These are phyloP conservation scores for Penicilliopsis zonata DNA, from an alignment of 495 filamentous ascomycete species.

Conservation along the genomic window DNA sequence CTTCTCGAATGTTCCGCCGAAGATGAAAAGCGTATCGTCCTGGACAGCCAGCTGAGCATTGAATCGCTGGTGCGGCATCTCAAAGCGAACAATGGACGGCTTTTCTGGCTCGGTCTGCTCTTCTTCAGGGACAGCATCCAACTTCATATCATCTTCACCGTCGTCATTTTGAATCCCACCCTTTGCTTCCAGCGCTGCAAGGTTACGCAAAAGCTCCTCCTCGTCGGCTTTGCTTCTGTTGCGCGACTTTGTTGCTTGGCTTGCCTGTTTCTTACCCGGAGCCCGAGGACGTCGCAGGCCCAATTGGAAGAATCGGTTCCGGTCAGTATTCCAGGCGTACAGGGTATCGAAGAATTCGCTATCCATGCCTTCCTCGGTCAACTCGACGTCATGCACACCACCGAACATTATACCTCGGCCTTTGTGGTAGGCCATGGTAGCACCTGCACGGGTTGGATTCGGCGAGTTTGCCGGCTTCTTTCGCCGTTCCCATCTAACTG, in stretches of 20 bases:
- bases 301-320: slow-evolving; percentile 85
- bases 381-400: slow-evolving; percentile 86
- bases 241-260: slow-evolving; percentile 44
- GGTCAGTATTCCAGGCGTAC: slow-evolving; percentile 85
- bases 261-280: slow-evolving; percentile 44
- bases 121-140: slow-evolving; percentile 16
- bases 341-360: slow-evolving; percentile 89
- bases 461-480: slow-evolving; percentile 89
- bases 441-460: slow-evolving; percentile 69
- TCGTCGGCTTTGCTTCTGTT: slow-evolving; percentile 73
- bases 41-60: slow-evolving; percentile 84
- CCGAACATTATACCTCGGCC: slow-evolving; percentile 89
- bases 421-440: slow-evolving; percentile 86
- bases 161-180: slow-evolving; percentile 39
- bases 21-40: slow-evolving; percentile 83
- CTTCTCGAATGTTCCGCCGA: slow-evolving; percentile 90
- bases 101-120: slow-evolving; percentile 42
- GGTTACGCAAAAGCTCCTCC: slow-evolving; percentile 75
- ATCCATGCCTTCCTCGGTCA: slow-evolving; percentile 90
- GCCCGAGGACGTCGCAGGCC: slow-evolving; percentile 57
- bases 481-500: slow-evolving; percentile 77
- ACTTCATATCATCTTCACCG: slow-evolving; percentile 43
- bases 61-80: slow-evolving; percentile 79
- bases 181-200: slow-evolving; percentile 69
- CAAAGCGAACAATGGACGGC: slow-evolving; percentile 41